Base-by-base conservation (phyloP, 1,284 basidiomycete genomes). In the Heliocybe sulcata region DNA sequence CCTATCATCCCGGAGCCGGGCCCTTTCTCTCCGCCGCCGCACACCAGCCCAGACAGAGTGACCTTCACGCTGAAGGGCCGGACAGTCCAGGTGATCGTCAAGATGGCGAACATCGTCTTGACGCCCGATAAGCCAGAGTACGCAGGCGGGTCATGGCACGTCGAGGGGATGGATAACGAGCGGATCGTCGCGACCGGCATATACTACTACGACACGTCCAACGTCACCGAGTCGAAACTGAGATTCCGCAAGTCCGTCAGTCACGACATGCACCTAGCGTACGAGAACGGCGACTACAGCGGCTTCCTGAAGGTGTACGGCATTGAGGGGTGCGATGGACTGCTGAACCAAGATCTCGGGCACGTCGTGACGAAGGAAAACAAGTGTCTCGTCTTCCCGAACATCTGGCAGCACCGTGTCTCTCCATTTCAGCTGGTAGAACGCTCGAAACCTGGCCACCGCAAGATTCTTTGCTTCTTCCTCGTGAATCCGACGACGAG, bases 181-280 rank as follows among this genome's bases (percentile, higher is more conserved):
- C 65, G 69, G 52, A 81, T 81, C 48, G 72, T 72, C 19, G 71
- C 74, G 9, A 74, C 72, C 1, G 71, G 71, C 0, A 68, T 77
- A 14, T 78, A 77, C 51, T 61, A 63, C 51, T 61, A 61, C 27
- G 53, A 56, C 19, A 48, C 57, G 14, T 47, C 48, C 22, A 61
- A 61, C 42, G 58, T 60, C 52, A 53, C 59, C 25, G 59, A 60
- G 48, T 58, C 57, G 19, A 47, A 51, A 19, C 47, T 61, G n/a
- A 45, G 53, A 11, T 42, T 61, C 60, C 59, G 57, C 38, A 54
- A 52, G 16, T 57, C 55, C 35, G 33, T 59, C 45, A 20, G 56
- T 49, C 3, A 35, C 54, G 51, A 26, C 33, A 35, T 54, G n/a
- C 3, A 23, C 29, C 3, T 31, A 3, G 26, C 12, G 10, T 35